phyloP scores from a whole-genome alignment of 192 early-diverging fungal genomes.

The Entophlyctis luteolus region DNA sequence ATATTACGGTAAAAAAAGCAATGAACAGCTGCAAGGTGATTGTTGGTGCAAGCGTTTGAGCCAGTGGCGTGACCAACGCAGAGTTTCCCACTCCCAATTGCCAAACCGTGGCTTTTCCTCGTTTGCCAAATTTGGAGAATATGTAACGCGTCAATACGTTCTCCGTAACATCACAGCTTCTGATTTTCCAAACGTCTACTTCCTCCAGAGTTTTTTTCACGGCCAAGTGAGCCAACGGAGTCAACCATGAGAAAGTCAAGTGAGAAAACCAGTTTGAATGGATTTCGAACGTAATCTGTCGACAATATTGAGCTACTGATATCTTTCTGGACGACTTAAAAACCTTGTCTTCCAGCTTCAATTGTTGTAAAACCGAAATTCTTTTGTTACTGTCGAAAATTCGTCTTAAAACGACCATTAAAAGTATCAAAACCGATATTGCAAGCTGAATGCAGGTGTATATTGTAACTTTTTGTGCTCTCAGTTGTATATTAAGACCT shows the following conservation, averaged over 20 bases:
- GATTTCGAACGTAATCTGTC: constrained; percentile 7
- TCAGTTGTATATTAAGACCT: too few relatives aligned
- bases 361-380: background rate
- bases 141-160: constrained; percentile 27
- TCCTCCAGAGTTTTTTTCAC: constrained; percentile 47
- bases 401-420: background rate
- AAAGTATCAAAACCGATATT: background rate
- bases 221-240: constrained; percentile 55
- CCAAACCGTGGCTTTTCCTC: background rate
- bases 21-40: constrained; percentile 10
- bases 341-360: background rate
- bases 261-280: constrained; percentile 31
- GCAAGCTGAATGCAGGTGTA: background rate
- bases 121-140: background rate
- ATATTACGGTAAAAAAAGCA: constrained; percentile 3
- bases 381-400: background rate
- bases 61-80: too few relatives aligned
- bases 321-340: background rate
- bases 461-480: too few relatives aligned
- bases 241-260: constrained; percentile 56
- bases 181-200: constrained; percentile 55
- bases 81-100: too few relatives aligned
- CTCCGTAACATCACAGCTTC: constrained; percentile 42
- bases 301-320: background rate
- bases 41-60: too few relatives aligned